Conservation (phyloP, 345 rosid species). For the Lepidium aucheri region DNA sequence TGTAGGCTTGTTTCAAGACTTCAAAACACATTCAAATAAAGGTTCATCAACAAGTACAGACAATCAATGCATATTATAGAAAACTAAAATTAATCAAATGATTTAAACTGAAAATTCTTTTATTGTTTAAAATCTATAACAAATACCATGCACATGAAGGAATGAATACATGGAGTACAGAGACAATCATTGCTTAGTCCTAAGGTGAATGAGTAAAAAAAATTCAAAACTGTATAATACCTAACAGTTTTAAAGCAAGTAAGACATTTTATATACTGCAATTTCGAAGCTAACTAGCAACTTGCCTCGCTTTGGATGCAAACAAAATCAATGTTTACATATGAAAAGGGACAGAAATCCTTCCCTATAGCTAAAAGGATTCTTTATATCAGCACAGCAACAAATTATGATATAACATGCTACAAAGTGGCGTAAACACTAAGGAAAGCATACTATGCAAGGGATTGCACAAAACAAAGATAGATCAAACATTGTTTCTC, state of each 20-base stretch:
- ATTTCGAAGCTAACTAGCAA: background rate
- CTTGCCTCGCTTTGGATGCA: background rate
- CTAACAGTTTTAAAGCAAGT: background rate
- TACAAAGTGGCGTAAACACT: background rate
- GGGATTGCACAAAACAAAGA: no score
- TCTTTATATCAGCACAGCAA: background rate
- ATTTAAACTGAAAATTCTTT: background rate
- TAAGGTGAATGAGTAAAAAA: background rate
- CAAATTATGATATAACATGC: constrained; percentile 1
- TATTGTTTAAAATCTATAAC: background rate
- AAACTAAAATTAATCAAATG: background rate
- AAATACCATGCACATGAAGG: background rate
- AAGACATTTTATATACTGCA: background rate
- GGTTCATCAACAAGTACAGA: constrained; percentile 7
- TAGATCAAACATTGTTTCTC: background rate
- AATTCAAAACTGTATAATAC: background rate
- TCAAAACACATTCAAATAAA: background rate
- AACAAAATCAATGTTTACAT: background rate
- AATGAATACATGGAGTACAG: background rate
- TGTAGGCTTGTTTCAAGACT: constrained; percentile 4
- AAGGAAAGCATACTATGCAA: no score
- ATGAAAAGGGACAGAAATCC: background rate
- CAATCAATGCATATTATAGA: background rate
- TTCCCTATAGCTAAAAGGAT: background rate
- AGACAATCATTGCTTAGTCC: background rate